Conservation (phyloP, 2,329 filamentous ascomycete genomes). For the Neofusicoccum laricinum region DNA sequence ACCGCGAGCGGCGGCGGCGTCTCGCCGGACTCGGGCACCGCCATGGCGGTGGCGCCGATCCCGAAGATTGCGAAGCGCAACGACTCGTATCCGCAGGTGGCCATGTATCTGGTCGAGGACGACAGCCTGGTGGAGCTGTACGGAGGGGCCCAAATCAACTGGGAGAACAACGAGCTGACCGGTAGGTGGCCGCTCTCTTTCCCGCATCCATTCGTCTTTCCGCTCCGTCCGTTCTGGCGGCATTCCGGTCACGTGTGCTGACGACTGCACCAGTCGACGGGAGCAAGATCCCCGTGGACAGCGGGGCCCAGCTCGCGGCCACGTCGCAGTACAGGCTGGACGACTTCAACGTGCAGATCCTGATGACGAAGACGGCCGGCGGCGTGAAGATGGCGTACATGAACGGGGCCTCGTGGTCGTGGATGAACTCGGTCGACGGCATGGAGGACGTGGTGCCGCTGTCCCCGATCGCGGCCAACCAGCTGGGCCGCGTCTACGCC, state of each 20-base stretch:
- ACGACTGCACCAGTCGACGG: no score
- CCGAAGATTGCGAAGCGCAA: background rate
- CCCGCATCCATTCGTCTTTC: no score
- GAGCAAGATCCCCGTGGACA: background rate
- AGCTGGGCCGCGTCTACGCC: slow-evolving; percentile 9
- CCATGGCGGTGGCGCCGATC: background rate
- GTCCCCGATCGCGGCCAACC: slow-evolving; percentile 3
- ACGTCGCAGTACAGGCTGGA: background rate
- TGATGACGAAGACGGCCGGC: background rate
- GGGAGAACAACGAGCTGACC: background rate
- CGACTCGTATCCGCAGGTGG: background rate
- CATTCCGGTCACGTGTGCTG: no score
- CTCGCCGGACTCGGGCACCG: background rate
- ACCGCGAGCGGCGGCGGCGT: background rate
- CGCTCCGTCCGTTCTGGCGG: background rate
- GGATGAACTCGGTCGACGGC: background rate
- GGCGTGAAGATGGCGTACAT: slow-evolving; percentile 13
- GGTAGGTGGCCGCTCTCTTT: no score
- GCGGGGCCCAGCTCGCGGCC: background rate
- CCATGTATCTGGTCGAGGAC: background rate
- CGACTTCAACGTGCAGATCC: slow-evolving; percentile 6
- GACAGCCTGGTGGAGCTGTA: background rate
- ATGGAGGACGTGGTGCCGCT: slow-evolving; percentile 1
- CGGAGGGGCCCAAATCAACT: background rate
- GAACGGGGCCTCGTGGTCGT: background rate